These are phyloP conservation scores for Mucor saturninus DNA, from an alignment of 371 early-diverging fungal species.

Conservation along the genomic window DNA sequence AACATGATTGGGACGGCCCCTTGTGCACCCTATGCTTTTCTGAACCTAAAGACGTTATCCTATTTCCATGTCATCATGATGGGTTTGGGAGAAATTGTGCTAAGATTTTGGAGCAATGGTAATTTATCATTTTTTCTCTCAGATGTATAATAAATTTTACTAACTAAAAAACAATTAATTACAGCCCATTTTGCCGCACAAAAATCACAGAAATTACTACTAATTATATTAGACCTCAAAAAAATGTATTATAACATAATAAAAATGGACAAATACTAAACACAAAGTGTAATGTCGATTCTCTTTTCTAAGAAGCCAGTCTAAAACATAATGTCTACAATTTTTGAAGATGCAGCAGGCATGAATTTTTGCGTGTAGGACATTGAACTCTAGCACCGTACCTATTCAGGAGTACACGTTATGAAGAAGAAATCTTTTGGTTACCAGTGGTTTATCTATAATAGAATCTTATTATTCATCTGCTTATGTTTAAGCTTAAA, in stretches of 20 bases:
- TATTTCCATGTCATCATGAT: conserved; percentile 47
- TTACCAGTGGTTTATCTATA: too few relatives aligned
- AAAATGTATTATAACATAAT: background rate
- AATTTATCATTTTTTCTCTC: conserved; percentile 8
- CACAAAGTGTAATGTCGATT: background rate
- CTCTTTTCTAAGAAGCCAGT: too few relatives aligned
- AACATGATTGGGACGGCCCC: conserved; percentile 38
- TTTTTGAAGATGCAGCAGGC: too few relatives aligned
- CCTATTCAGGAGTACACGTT: too few relatives aligned
- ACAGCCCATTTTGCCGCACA: conserved; percentile 25
- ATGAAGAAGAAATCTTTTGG: too few relatives aligned
- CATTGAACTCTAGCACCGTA: too few relatives aligned
- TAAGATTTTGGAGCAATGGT: conserved; percentile 41
- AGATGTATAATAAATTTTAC: too few relatives aligned
- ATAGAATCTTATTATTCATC: too few relatives aligned
- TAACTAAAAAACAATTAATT: too few relatives aligned
- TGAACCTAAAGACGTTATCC: conserved; percentile 39
- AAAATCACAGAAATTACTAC: conserved; percentile 1
- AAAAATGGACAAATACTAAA: background rate
- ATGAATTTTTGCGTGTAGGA: too few relatives aligned
- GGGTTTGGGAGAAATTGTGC: conserved; percentile 45
- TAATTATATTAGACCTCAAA: background rate
- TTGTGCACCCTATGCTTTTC: conserved; percentile 50
- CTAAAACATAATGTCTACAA: too few relatives aligned
- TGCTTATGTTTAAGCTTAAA: too few relatives aligned